A percentile compares a stretch with the other conserved stretches of the same genome.
Conservation (phyloP, 2,329 filamentous ascomycete species). For the Cladosporium sp. region DNA sequence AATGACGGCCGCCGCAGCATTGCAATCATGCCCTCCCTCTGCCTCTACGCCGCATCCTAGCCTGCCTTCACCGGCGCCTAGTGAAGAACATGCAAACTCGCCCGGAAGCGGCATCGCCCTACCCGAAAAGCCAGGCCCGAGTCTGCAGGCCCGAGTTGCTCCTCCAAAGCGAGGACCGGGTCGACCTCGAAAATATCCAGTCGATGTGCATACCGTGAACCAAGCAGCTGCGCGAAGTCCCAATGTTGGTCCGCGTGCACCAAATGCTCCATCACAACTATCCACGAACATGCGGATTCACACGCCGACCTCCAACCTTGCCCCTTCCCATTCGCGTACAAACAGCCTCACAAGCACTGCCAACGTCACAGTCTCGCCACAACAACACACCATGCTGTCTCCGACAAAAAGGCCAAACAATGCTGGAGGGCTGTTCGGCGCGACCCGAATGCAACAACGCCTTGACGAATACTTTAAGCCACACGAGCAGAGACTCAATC, state of each 20-base stretch:
- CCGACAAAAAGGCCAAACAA: background rate
- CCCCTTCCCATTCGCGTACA: background rate
- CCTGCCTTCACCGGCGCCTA: conserved; percentile 64
- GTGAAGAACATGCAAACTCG: conserved; percentile 51
- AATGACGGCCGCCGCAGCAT: conserved; percentile 1
- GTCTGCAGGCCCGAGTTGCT: background rate
- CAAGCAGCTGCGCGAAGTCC: background rate
- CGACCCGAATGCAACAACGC: conserved; percentile 5
- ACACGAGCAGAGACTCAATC: background rate
- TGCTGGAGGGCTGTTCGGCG: background rate
- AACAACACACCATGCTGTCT: background rate
- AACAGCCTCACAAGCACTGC: background rate
- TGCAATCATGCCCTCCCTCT: background rate
- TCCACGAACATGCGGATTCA: background rate
- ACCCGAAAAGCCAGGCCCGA: background rate
- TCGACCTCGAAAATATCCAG: conserved; percentile 4
- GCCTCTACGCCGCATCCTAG: conserved; percentile 30
- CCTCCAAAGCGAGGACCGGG: background rate
- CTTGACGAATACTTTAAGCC: background rate
- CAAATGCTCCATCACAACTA: background rate
- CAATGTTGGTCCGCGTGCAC: background rate
- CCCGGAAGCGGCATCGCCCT: background rate
- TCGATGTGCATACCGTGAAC: background rate
- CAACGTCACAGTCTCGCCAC: background rate
- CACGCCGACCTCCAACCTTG: background rate